Percentiles rank a stretch among this genome's conserved stretches.
These are phyloP conservation scores for Camellia lanceoleosa DNA, from an alignment of 148 eudicot genomes.

Conservation along the genomic window DNA sequence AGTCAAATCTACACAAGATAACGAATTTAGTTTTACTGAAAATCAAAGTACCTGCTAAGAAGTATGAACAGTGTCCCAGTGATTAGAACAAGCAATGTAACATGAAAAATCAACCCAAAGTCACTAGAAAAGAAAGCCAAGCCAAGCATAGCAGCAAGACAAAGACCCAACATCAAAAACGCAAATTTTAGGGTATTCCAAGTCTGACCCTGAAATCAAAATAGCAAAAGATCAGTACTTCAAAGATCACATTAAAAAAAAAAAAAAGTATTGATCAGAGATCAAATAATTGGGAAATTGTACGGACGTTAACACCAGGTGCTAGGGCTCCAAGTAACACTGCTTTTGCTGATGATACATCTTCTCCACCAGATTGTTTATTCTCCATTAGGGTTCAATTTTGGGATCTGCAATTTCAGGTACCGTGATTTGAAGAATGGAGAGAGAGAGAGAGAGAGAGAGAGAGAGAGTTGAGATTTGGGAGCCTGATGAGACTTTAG, in stretches of 20 bases:
- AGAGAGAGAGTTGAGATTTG: neutral
- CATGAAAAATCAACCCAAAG: slow-evolving; percentile 67
- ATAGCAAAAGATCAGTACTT: slow-evolving; percentile 21
- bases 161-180: slow-evolving; percentile 71
- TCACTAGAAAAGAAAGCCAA: slow-evolving; percentile 80
- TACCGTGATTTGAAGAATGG: too few relatives aligned
- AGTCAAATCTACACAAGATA: neutral
- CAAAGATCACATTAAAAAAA: neutral
- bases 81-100: slow-evolving; percentile 65
- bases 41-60: slow-evolving; percentile 50
- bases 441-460: neutral
- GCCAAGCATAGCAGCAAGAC: slow-evolving; percentile 66
- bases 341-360: slow-evolving; percentile 70
- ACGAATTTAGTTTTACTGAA: neutral
- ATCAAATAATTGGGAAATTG: neutral
- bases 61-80: slow-evolving; percentile 71
- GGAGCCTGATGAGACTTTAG: too few relatives aligned
- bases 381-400: slow-evolving; percentile 28
- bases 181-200: slow-evolving; percentile 80
- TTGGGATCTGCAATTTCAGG: neutral
- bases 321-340: slow-evolving; percentile 80
- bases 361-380: slow-evolving; percentile 25
- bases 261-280: neutral
- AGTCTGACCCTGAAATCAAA: slow-evolving; percentile 62
- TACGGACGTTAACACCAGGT: slow-evolving; percentile 84